These are phyloP conservation scores for Warburgia ugandensis DNA, from an alignment of 164 flowering plant genomes.

Conservation along the genomic window DNA sequence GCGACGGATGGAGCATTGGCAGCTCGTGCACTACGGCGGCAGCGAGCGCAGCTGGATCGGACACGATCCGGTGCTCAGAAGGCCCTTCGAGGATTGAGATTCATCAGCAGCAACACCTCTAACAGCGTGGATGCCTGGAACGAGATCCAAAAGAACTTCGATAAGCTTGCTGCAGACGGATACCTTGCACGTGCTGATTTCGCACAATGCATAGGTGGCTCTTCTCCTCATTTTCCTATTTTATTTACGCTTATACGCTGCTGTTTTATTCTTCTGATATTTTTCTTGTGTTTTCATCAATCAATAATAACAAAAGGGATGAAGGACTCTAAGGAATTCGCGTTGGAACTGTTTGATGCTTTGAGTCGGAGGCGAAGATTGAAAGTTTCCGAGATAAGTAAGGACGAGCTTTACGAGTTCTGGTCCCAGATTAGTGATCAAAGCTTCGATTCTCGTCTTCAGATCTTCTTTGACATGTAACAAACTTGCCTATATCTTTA, in stretches of 20 bases:
- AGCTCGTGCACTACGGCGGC: constrained; percentile 70
- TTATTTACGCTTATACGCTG: too few relatives aligned
- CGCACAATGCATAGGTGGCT: constrained; percentile 87
- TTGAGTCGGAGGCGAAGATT: constrained; percentile 68
- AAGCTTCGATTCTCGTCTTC: constrained; percentile 99
- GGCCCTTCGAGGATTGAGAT: constrained; percentile 75
- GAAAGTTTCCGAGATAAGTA: constrained; percentile 67
- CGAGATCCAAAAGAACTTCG: constrained; percentile 59
- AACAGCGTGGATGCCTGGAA: constrained; percentile 66
- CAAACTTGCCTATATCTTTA: not conserved
- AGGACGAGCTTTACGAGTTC: constrained; percentile 80
- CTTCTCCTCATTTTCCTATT: not conserved
- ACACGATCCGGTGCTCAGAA: constrained; percentile 82
- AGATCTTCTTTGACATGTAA: constrained; percentile 99
- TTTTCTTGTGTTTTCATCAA: too few relatives aligned
- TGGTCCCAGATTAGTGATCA: constrained; percentile 91
- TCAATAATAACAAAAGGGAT: too few relatives aligned
- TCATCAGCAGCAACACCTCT: constrained; percentile 55
- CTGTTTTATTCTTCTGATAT: too few relatives aligned
- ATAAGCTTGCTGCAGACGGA: constrained; percentile 64
- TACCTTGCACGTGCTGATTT: constrained; percentile 72
- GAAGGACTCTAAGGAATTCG: constrained; percentile 95
- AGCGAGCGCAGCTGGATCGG: constrained; percentile 81
- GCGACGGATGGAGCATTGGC: constrained; percentile 31
- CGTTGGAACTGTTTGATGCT: constrained; percentile 82